Evolutionary conservation across 2,329 filamentous ascomycete genomes (phyloP), one percentile per base, ranked within the genome.

Genomic region (Dichotomopilus funicola): DNA sequence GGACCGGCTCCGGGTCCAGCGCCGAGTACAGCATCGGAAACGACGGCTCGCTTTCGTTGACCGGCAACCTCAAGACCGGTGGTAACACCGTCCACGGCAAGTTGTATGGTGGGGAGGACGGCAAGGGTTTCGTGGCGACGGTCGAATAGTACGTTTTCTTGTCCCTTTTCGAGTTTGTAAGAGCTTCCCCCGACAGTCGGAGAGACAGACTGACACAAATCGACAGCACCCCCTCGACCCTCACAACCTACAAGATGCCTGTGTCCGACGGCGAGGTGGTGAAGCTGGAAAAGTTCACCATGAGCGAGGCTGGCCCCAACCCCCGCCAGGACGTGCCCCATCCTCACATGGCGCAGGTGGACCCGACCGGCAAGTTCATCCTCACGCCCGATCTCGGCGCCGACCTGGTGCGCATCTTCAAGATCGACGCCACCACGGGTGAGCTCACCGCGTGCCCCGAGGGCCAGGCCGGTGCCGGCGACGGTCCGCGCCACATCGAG

Each of bases 301-400:
- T 76, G 69, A 58, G 68, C 2, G 61, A 63, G 7, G 70, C 71
- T 0, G 78, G 78, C 0, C 71, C 77, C 9, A 67, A 75, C 4
- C 65, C 62, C 35, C 75, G 80, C n/a, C 80, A 83, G 64, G 75
- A 81, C 55, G 73, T 72, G 5, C 72, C 79, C 5, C 80, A 83
- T 61, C 79, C 78, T 6, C 80, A 83, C 67, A 72, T 77, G 13
- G 73, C 73, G 5, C 72, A 78, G 61, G 66, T 71, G 9, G 79
- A 78, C 58, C 77, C 74, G 0, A 76, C 76, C 0, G 75, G 76
- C 10, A 65, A 70, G 40, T 81, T 73, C 63, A 62, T 82, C 27
- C 65, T 82, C 1, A 71, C 74, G 6, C 73, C 78, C 1, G 80
- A 83, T 59, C 72, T 82, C 2, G 79, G 79, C 37, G 76, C 78